A percentile compares a stretch with the other conserved stretches of the same genome.
These are phyloP conservation scores for Metschnikowia lunata DNA, from an alignment of 805 yeast genomes.

Conservation along the genomic window DNA sequence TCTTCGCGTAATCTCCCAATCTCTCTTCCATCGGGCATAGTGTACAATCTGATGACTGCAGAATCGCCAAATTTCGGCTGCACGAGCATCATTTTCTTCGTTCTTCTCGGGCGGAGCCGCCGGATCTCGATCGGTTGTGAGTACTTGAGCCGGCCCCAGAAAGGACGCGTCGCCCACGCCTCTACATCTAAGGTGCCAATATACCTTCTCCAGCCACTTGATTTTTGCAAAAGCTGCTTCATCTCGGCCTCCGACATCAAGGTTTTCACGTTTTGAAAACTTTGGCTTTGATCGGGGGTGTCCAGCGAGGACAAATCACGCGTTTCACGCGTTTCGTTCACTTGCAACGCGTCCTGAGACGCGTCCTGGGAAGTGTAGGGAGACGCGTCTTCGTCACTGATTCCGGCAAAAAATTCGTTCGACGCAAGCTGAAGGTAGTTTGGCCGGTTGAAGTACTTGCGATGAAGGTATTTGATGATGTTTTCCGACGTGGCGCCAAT, in stretches of 20 bases:
- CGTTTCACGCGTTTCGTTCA: not conserved
- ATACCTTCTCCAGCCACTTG: conserved; percentile 35
- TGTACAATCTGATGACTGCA: conserved; percentile 33
- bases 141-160: conserved; percentile 42
- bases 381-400: conserved; percentile 4
- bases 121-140: conserved; percentile 41
- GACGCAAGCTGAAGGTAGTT: conserved; percentile 18
- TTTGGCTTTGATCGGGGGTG: not conserved
- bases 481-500: conserved; percentile 11
- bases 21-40: conserved; percentile 41
- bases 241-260: not conserved
- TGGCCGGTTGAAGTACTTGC: conserved; percentile 16
- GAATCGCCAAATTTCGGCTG: conserved; percentile 22
- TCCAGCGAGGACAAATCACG: not conserved
- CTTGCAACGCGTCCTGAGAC: not conserved
- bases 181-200: conserved; percentile 58
- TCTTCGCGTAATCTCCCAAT: conserved; percentile 75
- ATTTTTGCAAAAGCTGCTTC: conserved; percentile 4
- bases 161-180: conserved; percentile 73
- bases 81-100: conserved; percentile 14
- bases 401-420: conserved; percentile 15
- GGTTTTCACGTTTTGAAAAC: not conserved
- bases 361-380: not conserved
- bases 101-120: conserved; percentile 27
- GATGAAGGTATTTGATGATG: conserved; percentile 8